Percentiles rank a stretch among this genome's conserved stretches.
Conservation (phyloP, 768 basidiomycete species). For the Hortiboletus flavorubellus region DNA sequence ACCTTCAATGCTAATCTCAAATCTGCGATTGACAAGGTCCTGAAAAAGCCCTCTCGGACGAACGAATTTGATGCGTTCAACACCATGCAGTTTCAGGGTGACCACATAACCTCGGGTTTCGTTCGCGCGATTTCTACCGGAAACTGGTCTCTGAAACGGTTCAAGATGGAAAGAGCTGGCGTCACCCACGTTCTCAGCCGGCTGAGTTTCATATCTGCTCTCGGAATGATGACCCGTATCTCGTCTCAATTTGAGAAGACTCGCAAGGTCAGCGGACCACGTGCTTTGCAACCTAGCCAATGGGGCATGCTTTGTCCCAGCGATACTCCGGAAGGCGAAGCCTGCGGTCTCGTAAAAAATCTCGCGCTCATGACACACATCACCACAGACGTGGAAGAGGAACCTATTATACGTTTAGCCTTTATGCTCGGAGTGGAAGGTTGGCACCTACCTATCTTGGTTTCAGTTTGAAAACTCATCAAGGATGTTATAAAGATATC, state of each 20-base stretch:
- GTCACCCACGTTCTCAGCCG: constrained; percentile 97
- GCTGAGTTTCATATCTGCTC: constrained; percentile 92
- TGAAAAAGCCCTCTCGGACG: constrained; percentile 93
- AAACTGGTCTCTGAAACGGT: constrained; percentile 98
- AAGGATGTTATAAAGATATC: constrained; percentile 60
- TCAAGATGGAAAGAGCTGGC: constrained; percentile 99
- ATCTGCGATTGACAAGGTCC: constrained; percentile 91
- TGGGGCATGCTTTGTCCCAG: constrained; percentile 99
- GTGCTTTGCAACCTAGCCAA: constrained; percentile 95
- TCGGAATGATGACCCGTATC: constrained; percentile 99
- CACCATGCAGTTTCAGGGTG: constrained; percentile 94
- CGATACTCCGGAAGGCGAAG: constrained; percentile 99
- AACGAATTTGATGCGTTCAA: constrained; percentile 93
- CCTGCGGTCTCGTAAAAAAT: constrained; percentile 98
- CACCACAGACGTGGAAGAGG: constrained; percentile 97
- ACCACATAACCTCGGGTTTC: constrained; percentile 93
- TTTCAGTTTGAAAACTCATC: constrained; percentile 11
- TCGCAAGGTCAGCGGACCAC: constrained; percentile 94
- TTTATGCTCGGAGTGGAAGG: constrained; percentile 99
- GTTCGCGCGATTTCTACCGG: constrained; percentile 97
- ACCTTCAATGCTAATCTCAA: constrained; percentile 97
- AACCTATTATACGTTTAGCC: constrained; percentile 82
- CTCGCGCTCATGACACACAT: constrained; percentile 99
- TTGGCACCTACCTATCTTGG: constrained; percentile 30
- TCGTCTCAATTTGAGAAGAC: constrained; percentile 99